These are phyloP conservation scores for Backusella tarrabulga DNA, from an alignment of 192 early-diverging fungal genomes.

Conservation along the genomic window DNA sequence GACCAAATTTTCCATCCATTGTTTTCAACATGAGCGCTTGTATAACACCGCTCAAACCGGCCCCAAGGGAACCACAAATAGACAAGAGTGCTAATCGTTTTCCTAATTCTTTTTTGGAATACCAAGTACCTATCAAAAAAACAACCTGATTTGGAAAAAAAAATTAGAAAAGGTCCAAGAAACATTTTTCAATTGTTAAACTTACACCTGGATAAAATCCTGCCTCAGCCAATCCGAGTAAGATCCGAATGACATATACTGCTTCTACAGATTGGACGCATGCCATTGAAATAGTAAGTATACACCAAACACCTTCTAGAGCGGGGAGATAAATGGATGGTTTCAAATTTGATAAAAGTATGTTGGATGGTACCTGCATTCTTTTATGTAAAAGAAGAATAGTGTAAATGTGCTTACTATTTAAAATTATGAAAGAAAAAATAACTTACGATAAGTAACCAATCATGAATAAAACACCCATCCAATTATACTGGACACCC, in stretches of 20 bases:
- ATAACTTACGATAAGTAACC: conserved; percentile 31
- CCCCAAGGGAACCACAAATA: conserved; percentile 31
- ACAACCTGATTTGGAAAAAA: conserved; percentile 20
- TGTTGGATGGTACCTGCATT: conserved; percentile 40
- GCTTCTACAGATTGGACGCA: conserved; percentile 25
- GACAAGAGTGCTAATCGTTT: conserved; percentile 30
- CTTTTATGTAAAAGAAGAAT: not conserved
- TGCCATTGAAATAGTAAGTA: conserved; percentile 38
- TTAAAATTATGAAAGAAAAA: not conserved
- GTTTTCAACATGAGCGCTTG: conserved; percentile 29
- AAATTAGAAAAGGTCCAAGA: not conserved
- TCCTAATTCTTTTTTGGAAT: conserved; percentile 37
- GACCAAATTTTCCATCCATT: conserved; percentile 31
- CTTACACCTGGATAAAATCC: conserved; percentile 42
- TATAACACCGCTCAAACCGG: conserved; percentile 27
- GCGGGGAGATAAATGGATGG: conserved; percentile 35
- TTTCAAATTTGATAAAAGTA: conserved; percentile 27
- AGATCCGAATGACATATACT: conserved; percentile 33
- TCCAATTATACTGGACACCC: conserved; percentile 39
- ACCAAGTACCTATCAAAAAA: conserved; percentile 38
- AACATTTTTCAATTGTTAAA: not conserved
- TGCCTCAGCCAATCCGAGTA: conserved; percentile 37
- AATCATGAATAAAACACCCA: conserved; percentile 34
- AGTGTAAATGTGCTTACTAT: too few relatives aligned
- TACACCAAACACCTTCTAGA: conserved; percentile 35